Base-by-base conservation (phyloP, 2,329 filamentous ascomycete genomes). In the Rutstroemia sp. region DNA sequence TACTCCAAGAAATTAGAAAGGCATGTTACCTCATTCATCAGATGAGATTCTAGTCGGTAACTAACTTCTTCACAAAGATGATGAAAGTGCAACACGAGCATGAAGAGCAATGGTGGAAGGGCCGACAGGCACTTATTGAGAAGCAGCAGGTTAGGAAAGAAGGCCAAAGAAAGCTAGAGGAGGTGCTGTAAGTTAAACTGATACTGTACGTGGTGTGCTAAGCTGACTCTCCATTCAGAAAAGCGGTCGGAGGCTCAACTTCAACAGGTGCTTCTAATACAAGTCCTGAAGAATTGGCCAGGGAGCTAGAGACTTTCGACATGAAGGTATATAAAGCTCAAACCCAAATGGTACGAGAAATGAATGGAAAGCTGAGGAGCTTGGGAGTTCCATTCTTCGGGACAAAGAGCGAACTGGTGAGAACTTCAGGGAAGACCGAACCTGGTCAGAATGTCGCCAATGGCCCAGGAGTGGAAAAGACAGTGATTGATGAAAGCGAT, bases 311-410 rank as follows among this genome's bases (percentile, higher is more conserved):
- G 30, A 73, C 73, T 19, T 87, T 83, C 65, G 82, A 87, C 61
- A 69, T 71, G 52, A 87, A 87, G 65, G 80, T 87, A 16, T 80
- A 86, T 62, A 75, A 73, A 54, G 83, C 82, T 2, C 78, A 79
- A 51, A 70, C 70, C 42, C 73, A 79, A 10, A 86, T 88, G 83
- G 75, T 78, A 0, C 73, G 75, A n/a, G 77, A 78, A 14, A 80
- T 86, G 69, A 74, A 73, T 6, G 68, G 70, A 1, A 80, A 82
- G 60, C 68, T 88, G 48, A 79, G 79, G 56, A 72, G 69, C 7
- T 67, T 87, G 34, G 81, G 78, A 8, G 76, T 86, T 38, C 82
- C 82, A 0, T 85, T 86, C 65, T 86, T 84, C 64, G 78, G 76
- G 5, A 77, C 79, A 27, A 73, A 72, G 55, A 62, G 69, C 42